Conservation (phyloP, 257 asterid genomes). For the Anisodus tanguticus region DNA sequence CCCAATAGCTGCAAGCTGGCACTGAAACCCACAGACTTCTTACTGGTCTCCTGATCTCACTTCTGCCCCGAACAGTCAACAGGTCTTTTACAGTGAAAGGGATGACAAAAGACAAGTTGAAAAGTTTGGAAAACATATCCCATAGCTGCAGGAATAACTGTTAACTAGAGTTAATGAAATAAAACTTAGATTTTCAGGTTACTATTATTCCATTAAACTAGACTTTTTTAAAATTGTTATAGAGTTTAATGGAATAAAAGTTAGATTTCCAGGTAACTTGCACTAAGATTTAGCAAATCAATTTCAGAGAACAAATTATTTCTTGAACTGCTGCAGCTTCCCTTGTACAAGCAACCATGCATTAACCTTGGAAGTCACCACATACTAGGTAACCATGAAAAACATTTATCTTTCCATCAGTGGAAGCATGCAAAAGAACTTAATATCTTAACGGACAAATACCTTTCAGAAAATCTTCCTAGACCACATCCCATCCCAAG, state of each 20-base stretch:
- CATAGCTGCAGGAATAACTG: too few relatives aligned
- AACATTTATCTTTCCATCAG: neutral
- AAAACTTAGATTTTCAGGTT: too few relatives aligned
- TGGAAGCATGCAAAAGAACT: neutral
- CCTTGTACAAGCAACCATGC: neutral
- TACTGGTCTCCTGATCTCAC: too few relatives aligned
- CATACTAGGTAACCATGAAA: neutral
- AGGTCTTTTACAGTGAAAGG: too few relatives aligned
- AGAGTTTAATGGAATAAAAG: neutral
- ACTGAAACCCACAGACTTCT: too few relatives aligned
- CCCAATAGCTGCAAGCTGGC: too few relatives aligned
- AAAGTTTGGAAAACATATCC: too few relatives aligned
- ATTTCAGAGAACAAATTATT: neutral
- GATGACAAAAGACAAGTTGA: too few relatives aligned
- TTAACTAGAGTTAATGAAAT: too few relatives aligned
- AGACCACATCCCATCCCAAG: slow-evolving; percentile 31
- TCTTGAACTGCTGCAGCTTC: neutral
- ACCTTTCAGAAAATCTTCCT: slow-evolving; percentile 29
- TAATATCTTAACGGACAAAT: neutral
- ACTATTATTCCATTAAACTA: too few relatives aligned
- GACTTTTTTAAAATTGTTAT: too few relatives aligned
- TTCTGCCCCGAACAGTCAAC: too few relatives aligned
- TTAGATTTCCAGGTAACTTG: neutral
- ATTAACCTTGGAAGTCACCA: neutral
- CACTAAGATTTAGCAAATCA: neutral